Base-by-base conservation (phyloP, 164 flowering plant species). In the Hamamelis virginiana region DNA sequence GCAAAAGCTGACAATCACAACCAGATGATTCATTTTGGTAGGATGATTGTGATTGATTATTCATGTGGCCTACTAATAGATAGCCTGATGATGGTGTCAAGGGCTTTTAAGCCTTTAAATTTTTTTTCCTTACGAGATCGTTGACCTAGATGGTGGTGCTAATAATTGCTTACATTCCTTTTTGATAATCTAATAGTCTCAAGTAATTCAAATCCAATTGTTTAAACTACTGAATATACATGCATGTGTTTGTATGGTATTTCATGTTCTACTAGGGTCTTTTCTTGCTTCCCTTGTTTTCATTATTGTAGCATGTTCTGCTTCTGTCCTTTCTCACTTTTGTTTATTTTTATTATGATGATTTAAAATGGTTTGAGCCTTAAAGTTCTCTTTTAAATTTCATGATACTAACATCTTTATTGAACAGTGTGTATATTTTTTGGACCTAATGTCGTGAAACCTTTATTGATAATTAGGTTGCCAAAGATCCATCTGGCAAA, bases 401-500 rank as follows among this genome's bases (percentile, higher is more conserved):
- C 41, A 33, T 2, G 2, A 33, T 6, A 33, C 6, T 33, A 33
- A 33, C 41, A 33, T 33, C 41, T 33, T 33, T 6, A 33, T 33
- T 33, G 2, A 6, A 33, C 41, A 2, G 41, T 6, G 6, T 33
- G 41, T 33, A 33, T 33, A 2, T 33, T 33, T 33, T 33, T 33
- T 6, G 2, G 41, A 33, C 8, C 13, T 47, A 22, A 8, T 69
- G 59, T 70, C 53, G 11, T 25, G 46, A 1, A 16, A 3, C 26
- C 0, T 28, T 53, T 23, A 21, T 33, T 71, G 64, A 9, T 65
- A 38, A 27, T 23, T 72, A 87, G 93, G 93, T 89, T 77, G 93
- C 91, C 13, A 82, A 84, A 59, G 83, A 89, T 59, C 93, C 93
- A 61, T 28, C 86, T 51, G 91, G 91, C 22, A 73, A 82, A 25